Percentiles rank a stretch among this genome's conserved stretches.
These are phyloP conservation scores for Penicillium sp. DNA, from an alignment of 2,329 filamentous ascomycete species.

Conservation along the genomic window DNA sequence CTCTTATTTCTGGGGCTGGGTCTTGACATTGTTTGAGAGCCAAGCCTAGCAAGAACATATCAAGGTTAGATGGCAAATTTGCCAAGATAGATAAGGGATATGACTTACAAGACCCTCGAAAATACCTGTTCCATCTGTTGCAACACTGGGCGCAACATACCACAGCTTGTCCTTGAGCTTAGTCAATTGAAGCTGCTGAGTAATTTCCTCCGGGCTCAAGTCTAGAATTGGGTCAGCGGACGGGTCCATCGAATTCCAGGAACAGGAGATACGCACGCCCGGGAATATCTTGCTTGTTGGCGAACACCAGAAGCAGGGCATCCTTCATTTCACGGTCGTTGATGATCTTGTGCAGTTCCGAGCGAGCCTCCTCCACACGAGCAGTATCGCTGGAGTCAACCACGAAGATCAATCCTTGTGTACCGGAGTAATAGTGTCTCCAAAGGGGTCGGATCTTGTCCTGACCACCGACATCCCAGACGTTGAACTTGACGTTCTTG, in stretches of 20 bases:
- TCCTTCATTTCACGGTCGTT: constrained; percentile 98
- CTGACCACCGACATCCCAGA: constrained; percentile 97
- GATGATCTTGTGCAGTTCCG: constrained; percentile 93
- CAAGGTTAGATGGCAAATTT: constrained; percentile 4
- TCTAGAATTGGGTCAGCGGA: constrained; percentile 41
- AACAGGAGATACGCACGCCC: constrained; percentile 51
- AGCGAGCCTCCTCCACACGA: constrained; percentile 84
- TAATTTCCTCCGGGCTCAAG: constrained; percentile 71
- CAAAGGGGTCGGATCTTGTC: constrained; percentile 97
- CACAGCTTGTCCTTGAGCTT: constrained; percentile 75
- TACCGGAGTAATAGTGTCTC: constrained; percentile 95
- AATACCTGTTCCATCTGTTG: constrained; percentile 70
- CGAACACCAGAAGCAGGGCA: constrained; percentile 85
- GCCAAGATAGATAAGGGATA: neutral
- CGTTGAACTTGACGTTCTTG: constrained; percentile 99
- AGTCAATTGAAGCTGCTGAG: constrained; percentile 64
- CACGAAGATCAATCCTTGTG: constrained; percentile 96
- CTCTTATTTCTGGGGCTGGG: constrained; percentile 35
- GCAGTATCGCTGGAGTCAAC: constrained; percentile 88
- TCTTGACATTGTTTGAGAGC: constrained; percentile 77
- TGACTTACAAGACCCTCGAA: constrained; percentile 62
- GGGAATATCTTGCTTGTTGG: constrained; percentile 94
- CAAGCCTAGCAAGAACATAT: constrained; percentile 45
- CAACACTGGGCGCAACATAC: constrained; percentile 76
- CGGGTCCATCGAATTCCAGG: neutral